Evolutionary conservation across 202 grass and related monocot genomes (phyloP).

Genomic region (Setaria italica): DNA sequence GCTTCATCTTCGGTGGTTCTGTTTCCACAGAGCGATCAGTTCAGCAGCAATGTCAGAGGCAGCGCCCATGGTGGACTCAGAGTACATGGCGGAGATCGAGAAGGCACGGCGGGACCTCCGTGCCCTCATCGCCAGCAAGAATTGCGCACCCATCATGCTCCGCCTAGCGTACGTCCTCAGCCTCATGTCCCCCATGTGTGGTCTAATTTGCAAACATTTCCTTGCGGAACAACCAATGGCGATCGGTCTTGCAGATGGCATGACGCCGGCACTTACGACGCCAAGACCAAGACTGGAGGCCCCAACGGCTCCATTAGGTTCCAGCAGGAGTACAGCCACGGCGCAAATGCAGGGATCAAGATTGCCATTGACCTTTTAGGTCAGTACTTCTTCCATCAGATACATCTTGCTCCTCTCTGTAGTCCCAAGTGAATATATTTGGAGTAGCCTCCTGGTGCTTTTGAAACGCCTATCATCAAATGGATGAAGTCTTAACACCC

Average conservation of each 20-base stretch:
- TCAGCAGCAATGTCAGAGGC: conserved; percentile 13
- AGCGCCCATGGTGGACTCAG: conserved; percentile 48
- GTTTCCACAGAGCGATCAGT: background rate
- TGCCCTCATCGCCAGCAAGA: conserved; percentile 66
- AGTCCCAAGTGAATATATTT: too few relatives aligned
- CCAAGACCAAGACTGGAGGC: conserved; percentile 57
- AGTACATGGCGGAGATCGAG: conserved; percentile 65
- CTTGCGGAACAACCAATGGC: background rate
- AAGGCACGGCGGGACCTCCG: conserved; percentile 63
- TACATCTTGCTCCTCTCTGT: background rate
- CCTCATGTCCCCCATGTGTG: background rate
- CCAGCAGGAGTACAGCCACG: conserved; percentile 54
- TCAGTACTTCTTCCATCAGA: background rate
- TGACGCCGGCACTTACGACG: conserved; percentile 73
- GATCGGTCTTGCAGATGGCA: conserved; percentile 55
- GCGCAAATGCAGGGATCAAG: conserved; percentile 55
- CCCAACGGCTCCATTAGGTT: conserved; percentile 68
- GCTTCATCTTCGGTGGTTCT: background rate
- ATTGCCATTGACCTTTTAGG: conserved; percentile 74
- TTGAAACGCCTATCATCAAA: too few relatives aligned
- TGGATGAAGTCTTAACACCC: background rate
- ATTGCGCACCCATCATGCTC: conserved; percentile 70
- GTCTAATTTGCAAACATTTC: background rate
- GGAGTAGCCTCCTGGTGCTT: too few relatives aligned
- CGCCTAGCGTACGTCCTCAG: conserved; percentile 57